phyloP scores from a whole-genome alignment of 1,139 yeast species.

The Yamadazyma pseudoaaseri region DNA sequence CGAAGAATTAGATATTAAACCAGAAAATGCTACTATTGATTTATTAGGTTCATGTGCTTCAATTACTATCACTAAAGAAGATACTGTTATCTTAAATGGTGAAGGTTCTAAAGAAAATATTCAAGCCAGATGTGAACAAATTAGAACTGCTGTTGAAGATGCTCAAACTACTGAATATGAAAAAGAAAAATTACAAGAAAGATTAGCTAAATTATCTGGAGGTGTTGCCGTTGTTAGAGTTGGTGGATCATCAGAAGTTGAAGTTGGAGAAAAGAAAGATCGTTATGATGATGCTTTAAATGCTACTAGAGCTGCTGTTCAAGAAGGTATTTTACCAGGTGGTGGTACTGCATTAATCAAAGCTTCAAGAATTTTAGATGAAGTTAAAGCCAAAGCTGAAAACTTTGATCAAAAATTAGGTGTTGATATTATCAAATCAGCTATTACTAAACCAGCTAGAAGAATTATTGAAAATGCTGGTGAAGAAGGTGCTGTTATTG shows the following conservation, averaged over 20 bases:
- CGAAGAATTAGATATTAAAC: constrained; percentile 96
- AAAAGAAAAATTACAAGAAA: constrained; percentile 96
- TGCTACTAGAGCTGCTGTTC: constrained; percentile 99
- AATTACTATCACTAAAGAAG: constrained; percentile 93
- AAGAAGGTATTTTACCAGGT: constrained; percentile 99
- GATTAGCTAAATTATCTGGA: constrained; percentile 96
- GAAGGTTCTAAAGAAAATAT: constrained; percentile 90
- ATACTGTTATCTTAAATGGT: constrained; percentile 93
- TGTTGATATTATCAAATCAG: constrained; percentile 91
- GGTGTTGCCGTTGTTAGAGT: constrained; percentile 99
- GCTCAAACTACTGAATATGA: constrained; percentile 87
- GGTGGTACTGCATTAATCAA: constrained; percentile 99
- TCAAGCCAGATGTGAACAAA: constrained; percentile 93
- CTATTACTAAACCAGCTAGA: constrained; percentile 96
- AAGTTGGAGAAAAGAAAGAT: constrained; percentile 99
- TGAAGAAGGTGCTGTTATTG: constrained; percentile 96
- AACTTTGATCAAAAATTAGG: constrained; percentile 99
- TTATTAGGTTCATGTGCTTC: constrained; percentile 93
- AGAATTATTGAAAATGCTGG: constrained; percentile 98
- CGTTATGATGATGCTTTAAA: constrained; percentile 98
- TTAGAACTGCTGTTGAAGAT: constrained; percentile 76
- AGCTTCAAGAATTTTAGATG: constrained; percentile 83
- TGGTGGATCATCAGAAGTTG: constrained; percentile 98
- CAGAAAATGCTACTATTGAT: constrained; percentile 92
- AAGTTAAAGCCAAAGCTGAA: constrained; percentile 61